Base-by-base conservation (phyloP, 352 stramenopile species). In the Phytophthora agathidicida region DNA sequence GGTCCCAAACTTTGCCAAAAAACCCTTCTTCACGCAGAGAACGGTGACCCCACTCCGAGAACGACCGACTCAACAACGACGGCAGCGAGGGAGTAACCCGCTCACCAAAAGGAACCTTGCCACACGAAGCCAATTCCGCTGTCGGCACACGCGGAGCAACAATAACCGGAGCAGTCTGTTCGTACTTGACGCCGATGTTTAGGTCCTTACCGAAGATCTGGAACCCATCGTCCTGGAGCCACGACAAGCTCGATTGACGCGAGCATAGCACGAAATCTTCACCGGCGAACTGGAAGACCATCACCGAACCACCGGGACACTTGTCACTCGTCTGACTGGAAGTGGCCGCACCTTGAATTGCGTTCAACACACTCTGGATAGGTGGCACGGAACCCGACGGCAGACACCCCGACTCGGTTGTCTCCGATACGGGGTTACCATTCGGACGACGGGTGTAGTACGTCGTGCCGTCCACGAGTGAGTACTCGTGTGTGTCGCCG, bases 211-310 rank as follows among this genome's bases (percentile, higher is more conserved):
- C 73, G 36, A 68, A 71, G 30, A 83, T 68, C 48, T 71, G 58
- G 42, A 83, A 80, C 3, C 61, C 67, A 30, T 63, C 38, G 52
- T 75, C 44, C 30, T 58, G 36, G 35, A 61, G 19, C 57, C 64
- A 61, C 13, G 60, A 63, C 28, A 22, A 56, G 4, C 30, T 42
- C 19, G 56, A 59, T 20, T 39, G 52, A 16, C 33, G 37, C 17
- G 70, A 63, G 41, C 76, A 83, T 33, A 83, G n/a, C 14, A 76
- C 51, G 36, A 77, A 86, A 17, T 66, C 30, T 41, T 86, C 64
- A 11, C 71, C 64, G 19, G 71, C 73, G 46, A 86, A 83, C 9
- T 55, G 32, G 33, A 77, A 70, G 2, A 64, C 51, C 55, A 74
- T 57, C 8, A 71, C 27, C 3, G 62, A 63, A 1, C 58, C 65